These are phyloP conservation scores for Xerocomus nothofagi DNA, from an alignment of 1,284 basidiomycete genomes.

Conservation along the genomic window DNA sequence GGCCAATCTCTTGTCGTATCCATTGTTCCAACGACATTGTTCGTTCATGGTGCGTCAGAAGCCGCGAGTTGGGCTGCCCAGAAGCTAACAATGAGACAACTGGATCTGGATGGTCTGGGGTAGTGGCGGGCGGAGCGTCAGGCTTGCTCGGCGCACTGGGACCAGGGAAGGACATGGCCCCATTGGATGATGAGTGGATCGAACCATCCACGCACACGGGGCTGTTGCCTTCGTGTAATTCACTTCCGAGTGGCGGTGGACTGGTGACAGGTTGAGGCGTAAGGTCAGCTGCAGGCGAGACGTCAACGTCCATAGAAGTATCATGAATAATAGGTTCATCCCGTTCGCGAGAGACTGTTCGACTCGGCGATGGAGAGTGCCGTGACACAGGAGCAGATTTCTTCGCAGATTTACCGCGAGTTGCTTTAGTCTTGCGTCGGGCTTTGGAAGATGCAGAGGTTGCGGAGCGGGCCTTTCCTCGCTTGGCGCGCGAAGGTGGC, in stretches of 20 bases:
- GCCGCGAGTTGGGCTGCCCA: constrained; percentile 21
- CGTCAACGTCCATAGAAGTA: constrained; percentile 1
- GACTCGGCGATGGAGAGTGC: constrained; percentile 21
- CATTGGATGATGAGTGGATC: constrained; percentile 1
- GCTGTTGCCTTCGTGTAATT: background rate
- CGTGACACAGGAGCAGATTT: constrained; percentile 4
- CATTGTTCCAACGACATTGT: constrained; percentile 76
- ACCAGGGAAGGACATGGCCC: background rate
- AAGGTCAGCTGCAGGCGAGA: background rate
- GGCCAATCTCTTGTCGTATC: constrained; percentile 67
- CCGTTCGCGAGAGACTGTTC: background rate
- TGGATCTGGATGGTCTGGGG: constrained; percentile 4
- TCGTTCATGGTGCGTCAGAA: constrained; percentile 62
- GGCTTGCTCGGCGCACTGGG: constrained; percentile 1
- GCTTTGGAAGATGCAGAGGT: constrained; percentile 19
- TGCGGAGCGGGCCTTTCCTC: constrained; percentile 18
- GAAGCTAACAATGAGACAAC: constrained; percentile 15
- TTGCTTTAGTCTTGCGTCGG: constrained; percentile 23
- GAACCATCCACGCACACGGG: background rate
- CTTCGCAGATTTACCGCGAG: constrained; percentile 28
- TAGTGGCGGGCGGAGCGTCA: background rate
- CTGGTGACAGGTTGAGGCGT: background rate
- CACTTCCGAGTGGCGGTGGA: background rate
- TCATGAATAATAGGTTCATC: background rate
- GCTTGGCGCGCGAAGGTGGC: constrained; percentile 17